Conservation (phyloP, 140 eudicot species). For the Bidens hawaiensis region DNA sequence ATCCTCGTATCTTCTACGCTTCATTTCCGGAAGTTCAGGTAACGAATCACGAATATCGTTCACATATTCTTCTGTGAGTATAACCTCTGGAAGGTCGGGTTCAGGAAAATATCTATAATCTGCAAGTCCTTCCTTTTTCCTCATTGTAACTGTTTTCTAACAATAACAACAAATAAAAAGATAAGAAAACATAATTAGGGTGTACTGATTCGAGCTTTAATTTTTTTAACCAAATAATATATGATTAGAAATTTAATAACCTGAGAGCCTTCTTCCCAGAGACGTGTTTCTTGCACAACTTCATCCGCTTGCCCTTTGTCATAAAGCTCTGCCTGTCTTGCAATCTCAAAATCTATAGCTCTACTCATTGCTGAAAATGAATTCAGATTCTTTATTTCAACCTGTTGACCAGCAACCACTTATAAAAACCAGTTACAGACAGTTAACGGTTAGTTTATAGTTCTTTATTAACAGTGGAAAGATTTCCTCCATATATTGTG, state of each 20-base stretch:
- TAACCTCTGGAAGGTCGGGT: slow-evolving; percentile 93
- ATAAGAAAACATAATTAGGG: slow-evolving; percentile 5
- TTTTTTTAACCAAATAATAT: slow-evolving; percentile 96
- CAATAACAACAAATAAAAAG: slow-evolving; percentile 35
- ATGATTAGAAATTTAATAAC: slow-evolving; percentile 65
- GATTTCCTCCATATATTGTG: neutral
- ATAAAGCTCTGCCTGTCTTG: slow-evolving; percentile 70
- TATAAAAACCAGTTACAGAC: slow-evolving; percentile 16
- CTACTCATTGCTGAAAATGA: slow-evolving; percentile 84
- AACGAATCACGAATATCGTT: slow-evolving; percentile 57
- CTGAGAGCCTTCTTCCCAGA: slow-evolving; percentile 98
- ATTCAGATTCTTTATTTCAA: slow-evolving; percentile 92
- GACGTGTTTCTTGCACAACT: slow-evolving; percentile 95
- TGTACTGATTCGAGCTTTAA: slow-evolving; percentile 13
- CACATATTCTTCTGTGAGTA: slow-evolving; percentile 61
- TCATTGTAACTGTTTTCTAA: slow-evolving; percentile 96
- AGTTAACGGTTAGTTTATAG: too few species aligned
- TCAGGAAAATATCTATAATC: slow-evolving; percentile 97
- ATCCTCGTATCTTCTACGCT: slow-evolving; percentile 77
- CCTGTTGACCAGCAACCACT: slow-evolving; percentile 38
- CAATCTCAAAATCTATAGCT: slow-evolving; percentile 93
- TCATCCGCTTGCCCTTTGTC: slow-evolving; percentile 59
- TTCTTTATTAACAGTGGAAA: too few species aligned
- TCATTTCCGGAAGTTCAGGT: slow-evolving; percentile 94
- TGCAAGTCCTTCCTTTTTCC: slow-evolving; percentile 99